phyloP scores from a whole-genome alignment of 768 basidiomycete genomes.

The Galerina marginata region DNA sequence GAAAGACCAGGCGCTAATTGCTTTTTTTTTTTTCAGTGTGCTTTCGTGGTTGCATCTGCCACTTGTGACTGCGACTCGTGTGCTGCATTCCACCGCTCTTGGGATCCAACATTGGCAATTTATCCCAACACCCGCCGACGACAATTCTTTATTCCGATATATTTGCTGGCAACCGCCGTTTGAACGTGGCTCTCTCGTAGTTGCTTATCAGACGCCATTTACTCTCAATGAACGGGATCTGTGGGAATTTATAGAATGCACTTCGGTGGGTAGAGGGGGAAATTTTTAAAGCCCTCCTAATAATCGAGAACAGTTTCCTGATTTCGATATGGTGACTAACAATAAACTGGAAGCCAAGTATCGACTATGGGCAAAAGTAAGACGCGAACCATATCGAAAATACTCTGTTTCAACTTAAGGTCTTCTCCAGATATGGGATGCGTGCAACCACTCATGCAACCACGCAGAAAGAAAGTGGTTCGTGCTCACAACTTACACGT shows the following conservation, averaged over 20 bases:
- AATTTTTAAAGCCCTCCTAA: too few relatives aligned
- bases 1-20: slow-evolving; percentile 11
- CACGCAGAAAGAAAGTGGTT: slow-evolving; percentile 52
- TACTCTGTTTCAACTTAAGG: neutral
- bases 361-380: slow-evolving; percentile 65
- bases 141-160: slow-evolving; percentile 24
- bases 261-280: slow-evolving; percentile 35
- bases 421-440: slow-evolving; percentile 55
- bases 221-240: slow-evolving; percentile 59
- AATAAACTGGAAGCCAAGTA: slow-evolving; percentile 47
- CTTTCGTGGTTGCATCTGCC: slow-evolving; percentile 19
- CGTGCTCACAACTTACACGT: slow-evolving; percentile 61
- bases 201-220: slow-evolving; percentile 69
- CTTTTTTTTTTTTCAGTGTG: slow-evolving; percentile 17
- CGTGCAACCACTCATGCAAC: slow-evolving; percentile 44
- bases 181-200: slow-evolving; percentile 39
- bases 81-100: slow-evolving; percentile 15
- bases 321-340: slow-evolving; percentile 24
- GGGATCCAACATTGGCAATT: slow-evolving; percentile 14
- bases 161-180: slow-evolving; percentile 14
- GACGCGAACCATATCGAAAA: neutral
- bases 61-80: slow-evolving; percentile 23
- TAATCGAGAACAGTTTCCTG: slow-evolving; percentile 41
- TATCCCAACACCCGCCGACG: neutral
- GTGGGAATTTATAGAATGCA: slow-evolving; percentile 53